These are phyloP conservation scores for Saccharata proteae DNA, from an alignment of 2,329 filamentous ascomycete species.

Conservation along the genomic window DNA sequence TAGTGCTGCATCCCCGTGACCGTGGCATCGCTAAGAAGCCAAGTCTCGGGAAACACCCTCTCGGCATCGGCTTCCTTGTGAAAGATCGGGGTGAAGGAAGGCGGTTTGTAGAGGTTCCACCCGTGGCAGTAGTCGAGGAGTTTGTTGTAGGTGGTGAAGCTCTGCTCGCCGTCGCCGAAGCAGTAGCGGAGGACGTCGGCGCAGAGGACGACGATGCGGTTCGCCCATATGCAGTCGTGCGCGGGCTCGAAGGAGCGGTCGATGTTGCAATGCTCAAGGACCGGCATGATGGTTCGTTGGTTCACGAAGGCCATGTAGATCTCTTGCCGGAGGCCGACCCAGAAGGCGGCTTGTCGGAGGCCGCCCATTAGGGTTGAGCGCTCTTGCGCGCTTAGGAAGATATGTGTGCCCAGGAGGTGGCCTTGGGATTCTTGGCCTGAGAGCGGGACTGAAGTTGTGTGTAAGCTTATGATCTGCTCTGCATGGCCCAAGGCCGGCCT, in stretches of 20 bases:
- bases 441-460: constrained; percentile 14
- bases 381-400: constrained; percentile 9
- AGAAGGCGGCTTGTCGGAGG: constrained; percentile 15
- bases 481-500: neutral
- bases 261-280: constrained; percentile 13
- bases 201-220: constrained; percentile 27
- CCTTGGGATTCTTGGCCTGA: constrained; percentile 24
- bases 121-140: constrained; percentile 34
- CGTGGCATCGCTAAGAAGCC: constrained; percentile 45
- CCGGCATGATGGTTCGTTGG: constrained; percentile 17
- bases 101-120: constrained; percentile 37
- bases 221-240: constrained; percentile 30
- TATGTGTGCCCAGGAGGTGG: constrained; percentile 26
- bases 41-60: constrained; percentile 45
- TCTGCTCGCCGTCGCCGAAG: constrained; percentile 34
- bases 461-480: neutral
- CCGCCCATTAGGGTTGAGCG: constrained; percentile 5
- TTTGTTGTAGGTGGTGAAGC: constrained; percentile 29
- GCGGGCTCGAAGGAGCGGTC: constrained; percentile 28
- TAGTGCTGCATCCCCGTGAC: constrained; percentile 50
- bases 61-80: constrained; percentile 27
- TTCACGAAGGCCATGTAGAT: constrained; percentile 21
- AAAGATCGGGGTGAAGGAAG: constrained; percentile 45
- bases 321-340: constrained; percentile 22
- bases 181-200: constrained; percentile 40